Conservation (phyloP, 345 rosid species). For the Gossypium raimondii region DNA sequence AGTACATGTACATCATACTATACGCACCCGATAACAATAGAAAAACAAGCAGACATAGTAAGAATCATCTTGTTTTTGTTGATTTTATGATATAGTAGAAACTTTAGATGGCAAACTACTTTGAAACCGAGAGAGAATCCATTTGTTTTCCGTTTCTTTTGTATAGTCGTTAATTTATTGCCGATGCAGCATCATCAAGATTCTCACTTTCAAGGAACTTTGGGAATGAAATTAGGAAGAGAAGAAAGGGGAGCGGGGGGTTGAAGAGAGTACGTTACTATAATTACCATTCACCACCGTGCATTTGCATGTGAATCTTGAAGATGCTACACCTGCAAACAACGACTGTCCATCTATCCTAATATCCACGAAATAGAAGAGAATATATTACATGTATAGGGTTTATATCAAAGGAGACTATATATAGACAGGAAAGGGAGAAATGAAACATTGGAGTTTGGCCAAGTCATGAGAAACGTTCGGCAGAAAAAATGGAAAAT, state of each 20-base stretch:
- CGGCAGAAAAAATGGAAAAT: neutral
- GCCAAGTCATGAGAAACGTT: neutral
- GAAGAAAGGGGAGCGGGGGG: neutral
- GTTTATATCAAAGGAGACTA: neutral
- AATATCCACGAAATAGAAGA: conserved; percentile 16
- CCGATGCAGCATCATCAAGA: conserved; percentile 99
- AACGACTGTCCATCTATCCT: conserved; percentile 41
- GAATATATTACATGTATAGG: neutral
- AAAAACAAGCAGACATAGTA: neutral
- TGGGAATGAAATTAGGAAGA: conserved; percentile 6
- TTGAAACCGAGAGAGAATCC: neutral
- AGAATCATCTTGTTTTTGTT: conserved; percentile 10
- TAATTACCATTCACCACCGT: conserved; percentile 15
- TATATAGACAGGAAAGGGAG: neutral
- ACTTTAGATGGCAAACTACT: neutral
- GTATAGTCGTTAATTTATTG: conserved; percentile 52
- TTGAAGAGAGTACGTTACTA: neutral
- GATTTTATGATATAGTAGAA: neutral
- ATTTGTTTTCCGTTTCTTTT: neutral
- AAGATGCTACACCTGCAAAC: conserved; percentile 85
- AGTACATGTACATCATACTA: neutral
- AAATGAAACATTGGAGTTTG: neutral
- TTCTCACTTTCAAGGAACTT: conserved; percentile 58
- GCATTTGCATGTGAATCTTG: conserved; percentile 87
- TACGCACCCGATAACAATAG: conserved; percentile 30